Base-by-base conservation (phyloP, 495 filamentous ascomycete genomes). In the Tuber brumale region DNA sequence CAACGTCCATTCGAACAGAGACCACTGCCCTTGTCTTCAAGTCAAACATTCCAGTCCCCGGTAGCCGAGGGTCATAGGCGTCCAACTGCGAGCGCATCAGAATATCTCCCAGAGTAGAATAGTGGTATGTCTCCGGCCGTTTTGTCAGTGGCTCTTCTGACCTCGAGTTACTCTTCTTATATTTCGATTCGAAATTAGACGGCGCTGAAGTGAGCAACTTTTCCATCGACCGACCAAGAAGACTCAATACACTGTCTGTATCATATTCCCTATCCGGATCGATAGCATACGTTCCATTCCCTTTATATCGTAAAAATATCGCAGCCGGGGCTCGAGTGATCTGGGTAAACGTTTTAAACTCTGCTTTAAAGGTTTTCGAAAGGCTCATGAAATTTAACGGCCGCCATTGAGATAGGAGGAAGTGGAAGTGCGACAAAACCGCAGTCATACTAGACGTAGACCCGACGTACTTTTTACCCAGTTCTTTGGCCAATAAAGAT, bases 401-500 rank as follows among this genome's bases (percentile, higher is more conserved):
- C 57, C 95, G 90, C 93, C 92, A 98, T 31, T 87, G 81, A 0
- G 95, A 97, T 3, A 99, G 88, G 39, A 98, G 90, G 81, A 88
- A 97, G 83, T 99, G 95, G 84, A 98, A 97, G 76, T 98, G 95
- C 6, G 90, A 87, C 57, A 99, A 87, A 70, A 90, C 89, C 4
- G 91, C 88, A 6, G 94, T 97, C 94, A 97, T 97, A 84, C 94
- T 97, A 1, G 95, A 98, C 8, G 95, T 97, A 37, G 95, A 98
- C 14, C 96, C 96, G 3, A 93, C 88, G 81, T 97, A 99, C 81
- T 93, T 96, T 81, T 92, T 94, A n/a, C 86, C 82, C 51, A 91
- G 82, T 39, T 89, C 82, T 71, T 85, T 85, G 1, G 94, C 92
- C n/a, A 93, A 87, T 8, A 84, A 74, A 12, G 89, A 86, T 39